Conservation (phyloP, 805 yeast species). For the Diddensiella caesifluorescens region DNA sequence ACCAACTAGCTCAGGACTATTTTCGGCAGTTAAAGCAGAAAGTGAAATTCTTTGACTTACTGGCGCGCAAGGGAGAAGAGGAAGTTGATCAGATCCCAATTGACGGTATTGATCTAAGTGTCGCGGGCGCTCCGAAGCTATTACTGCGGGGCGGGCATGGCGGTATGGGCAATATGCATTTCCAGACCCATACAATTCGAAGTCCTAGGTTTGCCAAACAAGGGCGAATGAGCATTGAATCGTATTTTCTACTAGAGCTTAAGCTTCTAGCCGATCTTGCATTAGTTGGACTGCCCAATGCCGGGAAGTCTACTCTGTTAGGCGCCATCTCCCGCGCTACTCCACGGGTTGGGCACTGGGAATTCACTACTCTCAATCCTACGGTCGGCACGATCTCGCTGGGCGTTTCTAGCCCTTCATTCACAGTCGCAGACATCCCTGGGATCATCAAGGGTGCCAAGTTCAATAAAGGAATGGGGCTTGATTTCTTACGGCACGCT, state of each 20-base stretch:
- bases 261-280: conserved; percentile 91
- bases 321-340: conserved; percentile 83
- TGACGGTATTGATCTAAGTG: conserved; percentile 69
- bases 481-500: conserved; percentile 85
- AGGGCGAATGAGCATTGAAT: conserved; percentile 68
- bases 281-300: conserved; percentile 91
- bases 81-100: conserved; percentile 67
- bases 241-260: conserved; percentile 71
- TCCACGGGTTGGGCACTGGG: conserved; percentile 95
- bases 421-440: conserved; percentile 96
- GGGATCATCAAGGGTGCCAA: conserved; percentile 90
- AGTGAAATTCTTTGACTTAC: conserved; percentile 61
- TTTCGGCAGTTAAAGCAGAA: conserved; percentile 59
- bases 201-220: conserved; percentile 84
- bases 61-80: conserved; percentile 52
- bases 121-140: conserved; percentile 58
- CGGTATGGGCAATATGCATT: conserved; percentile 96
- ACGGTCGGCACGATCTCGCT: conserved; percentile 80
- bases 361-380: conserved; percentile 89
- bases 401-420: conserved; percentile 47
- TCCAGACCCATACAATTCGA: conserved; percentile 72
- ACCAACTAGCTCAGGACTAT: conserved; percentile 59
- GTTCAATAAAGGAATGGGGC: conserved; percentile 81
- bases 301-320: conserved; percentile 88
- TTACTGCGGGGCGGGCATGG: conserved; percentile 84